A percentile compares a stretch with the other conserved stretches of the same genome.
phyloP scores from a whole-genome alignment of 768 basidiomycete species.

The Heimioporus sp. region DNA sequence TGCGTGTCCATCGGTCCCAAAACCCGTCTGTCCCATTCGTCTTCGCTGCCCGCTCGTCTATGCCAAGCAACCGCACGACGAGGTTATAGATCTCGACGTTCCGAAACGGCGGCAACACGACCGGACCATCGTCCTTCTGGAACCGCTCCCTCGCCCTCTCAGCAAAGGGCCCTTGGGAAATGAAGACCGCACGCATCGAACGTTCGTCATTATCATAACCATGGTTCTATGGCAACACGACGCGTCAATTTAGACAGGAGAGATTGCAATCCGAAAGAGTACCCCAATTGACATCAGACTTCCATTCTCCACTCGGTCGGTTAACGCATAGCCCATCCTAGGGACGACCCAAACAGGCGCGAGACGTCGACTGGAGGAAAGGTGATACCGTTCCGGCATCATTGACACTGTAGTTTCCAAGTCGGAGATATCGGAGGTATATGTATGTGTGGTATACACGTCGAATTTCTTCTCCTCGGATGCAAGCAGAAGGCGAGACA shows the following conservation, averaged over 20 bases:
- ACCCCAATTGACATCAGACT: conserved; percentile 66
- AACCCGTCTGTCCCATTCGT: conserved; percentile 79
- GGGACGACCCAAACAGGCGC: conserved; percentile 84
- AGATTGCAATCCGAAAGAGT: background rate
- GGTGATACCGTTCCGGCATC: conserved; percentile 82
- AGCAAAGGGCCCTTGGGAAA: conserved; percentile 85
- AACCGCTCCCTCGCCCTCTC: conserved; percentile 8
- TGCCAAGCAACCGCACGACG: conserved; percentile 68
- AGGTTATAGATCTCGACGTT: conserved; percentile 86
- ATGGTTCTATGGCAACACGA: conserved; percentile 55
- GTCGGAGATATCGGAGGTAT: background rate
- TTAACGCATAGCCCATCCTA: conserved; percentile 73
- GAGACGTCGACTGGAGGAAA: conserved; percentile 64
- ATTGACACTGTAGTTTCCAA: background rate
- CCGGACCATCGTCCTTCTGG: conserved; percentile 22
- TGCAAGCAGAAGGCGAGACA: conserved; percentile 51
- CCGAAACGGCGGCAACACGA: conserved; percentile 71
- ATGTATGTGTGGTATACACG: conserved; percentile 37
- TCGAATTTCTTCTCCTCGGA: conserved; percentile 55
- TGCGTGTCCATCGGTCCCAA: conserved; percentile 60
- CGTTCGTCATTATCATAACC: conserved; percentile 79
- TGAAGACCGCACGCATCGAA: conserved; percentile 85
- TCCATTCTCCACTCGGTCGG: conserved; percentile 58
- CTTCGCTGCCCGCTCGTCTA: conserved; percentile 48
- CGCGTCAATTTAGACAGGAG: background rate